Conservation (phyloP, 768 basidiomycete genomes). For the Dacryopinax primogenitus region DNA sequence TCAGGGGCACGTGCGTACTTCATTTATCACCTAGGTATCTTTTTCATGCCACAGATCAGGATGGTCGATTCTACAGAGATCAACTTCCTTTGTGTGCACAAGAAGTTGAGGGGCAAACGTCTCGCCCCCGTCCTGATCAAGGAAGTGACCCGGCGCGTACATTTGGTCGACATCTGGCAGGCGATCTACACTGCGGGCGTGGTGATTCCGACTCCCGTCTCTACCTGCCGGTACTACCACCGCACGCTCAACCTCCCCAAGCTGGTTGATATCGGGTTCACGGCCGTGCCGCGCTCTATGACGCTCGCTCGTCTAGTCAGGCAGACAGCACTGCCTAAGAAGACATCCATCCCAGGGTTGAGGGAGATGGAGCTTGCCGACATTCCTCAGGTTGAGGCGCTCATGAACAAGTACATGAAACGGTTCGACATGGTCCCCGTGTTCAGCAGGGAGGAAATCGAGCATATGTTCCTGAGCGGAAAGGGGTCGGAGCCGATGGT, state of each 20-base stretch:
- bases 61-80: constrained; percentile 65
- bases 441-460: constrained; percentile 62
- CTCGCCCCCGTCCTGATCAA: constrained; percentile 93
- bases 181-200: constrained; percentile 95
- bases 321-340: constrained; percentile 30
- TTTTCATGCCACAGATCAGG: not conserved
- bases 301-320: constrained; percentile 86
- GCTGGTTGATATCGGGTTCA: constrained; percentile 80
- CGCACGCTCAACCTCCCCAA: constrained; percentile 85
- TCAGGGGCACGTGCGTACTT: constrained; percentile 59
- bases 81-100: constrained; percentile 96
- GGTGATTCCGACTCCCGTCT: constrained; percentile 84
- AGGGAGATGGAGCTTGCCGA: constrained; percentile 83
- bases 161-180: constrained; percentile 84
- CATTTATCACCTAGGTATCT: not conserved
- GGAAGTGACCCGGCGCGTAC: constrained; percentile 85
- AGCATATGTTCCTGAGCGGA: constrained; percentile 82
- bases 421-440: constrained; percentile 74
- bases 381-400: constrained; percentile 49
- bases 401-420: constrained; percentile 67
- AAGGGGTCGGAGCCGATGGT: constrained; percentile 35
- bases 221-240: constrained; percentile 74
- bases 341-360: constrained; percentile 55
- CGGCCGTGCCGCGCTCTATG: constrained; percentile 70
- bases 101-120: constrained; percentile 90